Evolutionary conservation across 208 protist genomes (phyloP), one percentile per base, ranked within the genome.

Genomic region (Tritrichomonas foetus): DNA sequence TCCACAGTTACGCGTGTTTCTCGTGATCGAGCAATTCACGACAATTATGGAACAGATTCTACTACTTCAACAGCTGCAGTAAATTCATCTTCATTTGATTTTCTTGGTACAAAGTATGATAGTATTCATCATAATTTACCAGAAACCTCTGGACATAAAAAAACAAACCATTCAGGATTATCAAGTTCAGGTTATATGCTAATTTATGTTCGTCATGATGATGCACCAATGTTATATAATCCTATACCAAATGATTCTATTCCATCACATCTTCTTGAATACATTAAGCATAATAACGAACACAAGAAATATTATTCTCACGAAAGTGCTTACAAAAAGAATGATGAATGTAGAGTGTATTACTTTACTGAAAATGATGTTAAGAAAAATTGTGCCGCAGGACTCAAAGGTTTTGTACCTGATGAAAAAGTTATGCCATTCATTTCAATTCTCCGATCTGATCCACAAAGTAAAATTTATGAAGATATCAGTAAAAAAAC

Each of bases 151-250:
- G 16, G 16, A 16, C 11, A 22, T 61, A 16, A 61, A 61, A 16
- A 61, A 22, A 22, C 16, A 22, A 61, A 61, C 16, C 53, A 61
- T 61, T 61, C 16, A 16, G 16, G 16, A 22, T 61, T 16, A 22
- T 61, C 53, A 22, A 61, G 16, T 22, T 22, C 5, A 5, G 78
- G 47, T 20, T 89, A 89, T 57, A 89, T 89, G 47, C 47, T 89
- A 1, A 89, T 89, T 39, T 89, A 89, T 16, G 78, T 89, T 39
- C 78, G 78, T 39, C 33, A 49, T 47, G 78, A 89, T 39, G 78
- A 53, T 61, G 74, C 74, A 11, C 74, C 74, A 22, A 39, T 82
- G 33, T 47, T 82, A 47, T 82, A 50, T 41, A 41, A 44, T 33
- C 74, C 74, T 11, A 82, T 82, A 47, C 36, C 74, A 11, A 41